Conservation (phyloP, 768 basidiomycete genomes). For the Symmetrospora coprosmae region DNA sequence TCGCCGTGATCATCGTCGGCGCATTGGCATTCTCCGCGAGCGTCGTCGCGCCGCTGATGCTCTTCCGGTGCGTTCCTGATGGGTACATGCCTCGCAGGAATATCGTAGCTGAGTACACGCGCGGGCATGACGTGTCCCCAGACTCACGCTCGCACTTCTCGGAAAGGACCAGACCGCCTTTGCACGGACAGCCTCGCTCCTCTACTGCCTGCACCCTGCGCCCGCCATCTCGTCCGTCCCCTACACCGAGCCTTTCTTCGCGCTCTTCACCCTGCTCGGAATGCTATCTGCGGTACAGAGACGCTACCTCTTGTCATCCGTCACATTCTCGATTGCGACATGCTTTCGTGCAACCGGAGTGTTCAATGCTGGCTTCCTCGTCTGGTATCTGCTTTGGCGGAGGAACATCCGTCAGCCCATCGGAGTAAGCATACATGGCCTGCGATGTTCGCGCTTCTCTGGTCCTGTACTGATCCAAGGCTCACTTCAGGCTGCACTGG, state of each 20-base stretch:
- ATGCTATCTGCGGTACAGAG: slow-evolving; percentile 26
- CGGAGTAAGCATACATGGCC: too few species aligned
- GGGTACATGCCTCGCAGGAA: not conserved
- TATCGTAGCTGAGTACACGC: slow-evolving; percentile 48
- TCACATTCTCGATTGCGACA: slow-evolving; percentile 52
- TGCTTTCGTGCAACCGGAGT: slow-evolving; percentile 65
- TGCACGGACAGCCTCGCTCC: slow-evolving; percentile 49
- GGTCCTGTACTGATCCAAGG: too few species aligned
- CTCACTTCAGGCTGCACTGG: too few species aligned
- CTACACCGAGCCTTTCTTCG: slow-evolving; percentile 76
- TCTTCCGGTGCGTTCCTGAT: slow-evolving; percentile 35
- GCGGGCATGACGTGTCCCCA: too few species aligned
- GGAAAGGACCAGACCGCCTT: slow-evolving; percentile 48
- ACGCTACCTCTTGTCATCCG: slow-evolving; percentile 39
- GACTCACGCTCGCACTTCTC: too few species aligned
- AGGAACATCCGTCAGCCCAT: too few species aligned
- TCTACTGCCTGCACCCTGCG: slow-evolving; percentile 68
- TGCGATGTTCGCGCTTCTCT: too few species aligned
- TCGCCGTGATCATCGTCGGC: slow-evolving; percentile 12
- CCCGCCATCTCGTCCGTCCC: slow-evolving; percentile 60
- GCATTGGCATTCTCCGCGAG: slow-evolving; percentile 29
- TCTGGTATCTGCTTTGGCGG: slow-evolving; percentile 7
- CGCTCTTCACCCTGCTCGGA: slow-evolving; percentile 63
- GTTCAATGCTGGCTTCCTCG: slow-evolving; percentile 53
- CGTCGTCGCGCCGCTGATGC: slow-evolving; percentile 30